A percentile compares a stretch with the other conserved stretches of the same genome.
These are phyloP conservation scores for Venturia nashicola DNA, from an alignment of 2,329 filamentous ascomycete genomes.

Conservation along the genomic window DNA sequence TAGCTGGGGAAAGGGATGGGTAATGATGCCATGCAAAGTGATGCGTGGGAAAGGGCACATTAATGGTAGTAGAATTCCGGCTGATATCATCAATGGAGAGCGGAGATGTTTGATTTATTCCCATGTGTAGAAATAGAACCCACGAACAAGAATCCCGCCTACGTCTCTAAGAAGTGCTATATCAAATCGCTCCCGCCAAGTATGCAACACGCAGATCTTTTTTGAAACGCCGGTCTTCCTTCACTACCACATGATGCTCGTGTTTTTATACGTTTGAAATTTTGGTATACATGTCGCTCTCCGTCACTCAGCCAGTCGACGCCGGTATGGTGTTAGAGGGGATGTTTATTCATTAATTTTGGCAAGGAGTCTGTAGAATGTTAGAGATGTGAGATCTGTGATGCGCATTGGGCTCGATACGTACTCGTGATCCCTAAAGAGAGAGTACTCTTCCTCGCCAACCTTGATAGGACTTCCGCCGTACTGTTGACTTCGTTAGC, in stretches of 20 bases:
- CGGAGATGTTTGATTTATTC: neutral
- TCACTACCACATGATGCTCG: neutral
- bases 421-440: constrained; percentile 98
- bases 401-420: constrained; percentile 28
- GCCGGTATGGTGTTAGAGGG: neutral
- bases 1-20: neutral
- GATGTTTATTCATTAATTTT: constrained; percentile 88
- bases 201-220: neutral
- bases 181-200: neutral
- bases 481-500: constrained; percentile 44
- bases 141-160: neutral
- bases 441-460: constrained; percentile 87
- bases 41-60: neutral
- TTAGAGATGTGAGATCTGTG: constrained; percentile 4
- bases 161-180: neutral
- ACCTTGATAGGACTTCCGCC: constrained; percentile 94
- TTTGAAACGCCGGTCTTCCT: neutral
- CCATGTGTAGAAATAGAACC: constrained; percentile 1
- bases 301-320: neutral
- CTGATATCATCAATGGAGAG: neutral
- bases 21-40: neutral
- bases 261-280: neutral
- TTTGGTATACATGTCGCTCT: neutral
- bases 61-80: neutral
- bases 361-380: constrained; percentile 65